phyloP scores from a whole-genome alignment of 2,329 filamentous ascomycete genomes.

The Echinosphaeria canescens region DNA sequence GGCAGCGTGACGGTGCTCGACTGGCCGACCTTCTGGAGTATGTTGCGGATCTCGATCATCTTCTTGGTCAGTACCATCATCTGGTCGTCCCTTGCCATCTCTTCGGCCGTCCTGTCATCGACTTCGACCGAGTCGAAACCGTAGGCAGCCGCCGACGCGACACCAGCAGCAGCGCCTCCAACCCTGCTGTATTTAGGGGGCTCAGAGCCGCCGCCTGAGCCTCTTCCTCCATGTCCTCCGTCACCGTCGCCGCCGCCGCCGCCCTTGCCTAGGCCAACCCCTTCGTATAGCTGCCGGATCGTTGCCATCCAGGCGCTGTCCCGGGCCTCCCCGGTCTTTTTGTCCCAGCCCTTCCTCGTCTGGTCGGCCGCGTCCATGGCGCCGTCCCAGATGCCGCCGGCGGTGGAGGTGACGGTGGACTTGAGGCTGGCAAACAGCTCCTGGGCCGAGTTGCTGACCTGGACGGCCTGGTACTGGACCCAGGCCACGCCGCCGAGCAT shows the following conservation, averaged over 20 bases:
- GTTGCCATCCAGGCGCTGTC: conserved; percentile 59
- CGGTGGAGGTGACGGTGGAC: conserved; percentile 48
- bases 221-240: conserved; percentile 21
- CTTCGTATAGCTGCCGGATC: conserved; percentile 40
- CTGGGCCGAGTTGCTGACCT: conserved; percentile 56
- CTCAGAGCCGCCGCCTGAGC: conserved; percentile 25
- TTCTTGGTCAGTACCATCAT: conserved; percentile 99
- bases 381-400: conserved; percentile 46
- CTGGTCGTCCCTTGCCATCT: conserved; percentile 72
- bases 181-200: conserved; percentile 35
- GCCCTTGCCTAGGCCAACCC: conserved; percentile 25
- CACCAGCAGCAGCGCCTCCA: conserved; percentile 44
- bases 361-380: conserved; percentile 59
- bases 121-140: conserved; percentile 53
- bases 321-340: conserved; percentile 57
- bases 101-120: conserved; percentile 34
- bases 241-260: conserved; percentile 21
- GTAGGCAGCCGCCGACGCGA: conserved; percentile 56
- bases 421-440: conserved; percentile 56
- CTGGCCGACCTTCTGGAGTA: conserved; percentile 81
- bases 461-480: conserved; percentile 85
- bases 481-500: conserved; percentile 78
- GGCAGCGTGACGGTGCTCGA: conserved; percentile 73
- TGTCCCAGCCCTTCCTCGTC: conserved; percentile 62
- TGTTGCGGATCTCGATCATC: conserved; percentile 96